These are phyloP conservation scores for Cinnamomum micranthum DNA, from an alignment of 164 flowering plant species.

Conservation along the genomic window DNA sequence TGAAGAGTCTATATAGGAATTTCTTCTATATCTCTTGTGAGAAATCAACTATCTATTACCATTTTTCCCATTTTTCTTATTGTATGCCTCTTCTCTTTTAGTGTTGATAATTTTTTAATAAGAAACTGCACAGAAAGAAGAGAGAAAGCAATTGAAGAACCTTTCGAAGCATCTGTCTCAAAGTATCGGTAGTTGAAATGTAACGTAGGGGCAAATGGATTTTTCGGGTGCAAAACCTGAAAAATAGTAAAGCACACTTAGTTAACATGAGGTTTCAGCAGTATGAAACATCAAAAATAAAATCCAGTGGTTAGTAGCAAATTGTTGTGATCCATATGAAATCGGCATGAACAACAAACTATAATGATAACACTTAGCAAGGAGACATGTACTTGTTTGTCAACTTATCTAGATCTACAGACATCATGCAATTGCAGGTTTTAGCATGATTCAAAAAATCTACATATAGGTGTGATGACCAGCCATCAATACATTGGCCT, in stretches of 20 bases:
- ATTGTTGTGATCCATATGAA: neutral
- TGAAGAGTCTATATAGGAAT: too few species aligned
- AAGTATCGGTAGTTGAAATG: conserved; percentile 97
- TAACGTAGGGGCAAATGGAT: conserved; percentile 92
- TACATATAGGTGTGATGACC: too few species aligned
- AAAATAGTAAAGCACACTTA: neutral
- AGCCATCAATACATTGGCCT: too few species aligned
- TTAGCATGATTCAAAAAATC: too few species aligned
- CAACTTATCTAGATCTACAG: too few species aligned
- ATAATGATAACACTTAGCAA: neutral
- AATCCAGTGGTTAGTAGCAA: neutral
- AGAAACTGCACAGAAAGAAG: neutral
- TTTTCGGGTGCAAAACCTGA: conserved; percentile 96
- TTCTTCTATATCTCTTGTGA: too few species aligned
- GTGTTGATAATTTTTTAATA: too few species aligned
- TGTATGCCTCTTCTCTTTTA: too few species aligned
- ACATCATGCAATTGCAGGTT: too few species aligned
- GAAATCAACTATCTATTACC: too few species aligned
- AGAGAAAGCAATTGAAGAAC: conserved; percentile 24
- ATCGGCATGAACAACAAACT: neutral
- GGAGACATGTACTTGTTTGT: too few species aligned
- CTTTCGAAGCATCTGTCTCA: conserved; percentile 96
- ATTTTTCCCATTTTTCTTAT: neutral
- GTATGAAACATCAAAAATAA: neutral
- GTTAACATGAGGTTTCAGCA: neutral